phyloP scores from a whole-genome alignment of 768 basidiomycete species.

The Filobasidium floriforme region DNA sequence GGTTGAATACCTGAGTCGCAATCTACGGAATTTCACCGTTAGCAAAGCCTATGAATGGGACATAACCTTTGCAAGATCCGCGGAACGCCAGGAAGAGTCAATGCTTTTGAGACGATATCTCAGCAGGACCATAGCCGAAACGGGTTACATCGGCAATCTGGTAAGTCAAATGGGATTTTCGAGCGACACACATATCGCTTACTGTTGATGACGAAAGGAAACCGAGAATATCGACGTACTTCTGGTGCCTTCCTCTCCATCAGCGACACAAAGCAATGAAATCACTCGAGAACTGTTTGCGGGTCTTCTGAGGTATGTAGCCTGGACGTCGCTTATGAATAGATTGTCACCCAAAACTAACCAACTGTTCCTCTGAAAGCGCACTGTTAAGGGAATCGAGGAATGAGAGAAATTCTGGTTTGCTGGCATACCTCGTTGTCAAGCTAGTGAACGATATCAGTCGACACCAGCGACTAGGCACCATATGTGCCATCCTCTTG shows the following conservation, averaged over 20 bases:
- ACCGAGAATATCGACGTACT: neutral
- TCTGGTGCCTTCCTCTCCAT: neutral
- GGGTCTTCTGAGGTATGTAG: neutral
- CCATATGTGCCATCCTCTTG: neutral
- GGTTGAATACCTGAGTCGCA: conserved; percentile 11
- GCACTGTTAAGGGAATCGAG: neutral
- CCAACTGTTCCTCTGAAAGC: neutral
- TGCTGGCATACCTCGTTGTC: neutral
- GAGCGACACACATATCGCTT: neutral
- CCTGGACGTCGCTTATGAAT: no score
- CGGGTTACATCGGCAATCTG: conserved; percentile 6
- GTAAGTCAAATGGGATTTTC: conserved; percentile 1
- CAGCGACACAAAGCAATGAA: neutral
- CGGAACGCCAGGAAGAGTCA: neutral
- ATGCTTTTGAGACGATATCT: neutral
- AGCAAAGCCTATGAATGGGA: conserved; percentile 18
- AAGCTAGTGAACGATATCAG: neutral
- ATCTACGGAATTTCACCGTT: conserved; percentile 8
- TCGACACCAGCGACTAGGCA: neutral
- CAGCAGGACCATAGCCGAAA: conserved; percentile 8
- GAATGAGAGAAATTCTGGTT: conserved; percentile 3
- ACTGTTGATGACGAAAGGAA: neutral
- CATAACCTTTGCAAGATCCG: neutral
- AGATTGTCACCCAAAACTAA: neutral
- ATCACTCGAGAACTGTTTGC: neutral